These are phyloP conservation scores for Saccharomycopsis javanensis DNA, from an alignment of 805 yeast genomes.

Conservation along the genomic window DNA sequence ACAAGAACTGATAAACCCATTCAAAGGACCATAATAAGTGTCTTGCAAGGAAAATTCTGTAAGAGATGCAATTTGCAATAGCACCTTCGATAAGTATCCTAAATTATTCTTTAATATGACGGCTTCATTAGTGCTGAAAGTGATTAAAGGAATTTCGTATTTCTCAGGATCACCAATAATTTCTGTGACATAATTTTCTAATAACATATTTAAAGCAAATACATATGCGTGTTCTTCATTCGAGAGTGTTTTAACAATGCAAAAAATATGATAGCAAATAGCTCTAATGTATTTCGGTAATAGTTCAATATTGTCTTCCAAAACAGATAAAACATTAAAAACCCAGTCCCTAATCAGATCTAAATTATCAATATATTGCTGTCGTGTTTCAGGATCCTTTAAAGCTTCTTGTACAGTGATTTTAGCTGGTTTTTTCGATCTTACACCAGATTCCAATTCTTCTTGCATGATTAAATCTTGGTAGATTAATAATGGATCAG, in stretches of 20 bases:
- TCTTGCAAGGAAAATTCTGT: constrained; percentile 51
- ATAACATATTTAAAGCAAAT: constrained; percentile 56
- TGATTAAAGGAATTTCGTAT: constrained; percentile 38
- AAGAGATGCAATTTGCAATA: constrained; percentile 60
- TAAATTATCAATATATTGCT: constrained; percentile 60
- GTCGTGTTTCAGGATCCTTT: constrained; percentile 65
- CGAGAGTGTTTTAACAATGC: constrained; percentile 34
- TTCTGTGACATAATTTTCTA: constrained; percentile 41
- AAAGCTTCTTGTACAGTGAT: constrained; percentile 61
- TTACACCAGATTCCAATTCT: constrained; percentile 15
- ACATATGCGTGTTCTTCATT: constrained; percentile 55
- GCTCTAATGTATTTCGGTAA: constrained; percentile 51
- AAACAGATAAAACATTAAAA: constrained; percentile 45
- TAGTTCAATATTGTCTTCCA: constrained; percentile 35
- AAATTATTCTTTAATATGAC: constrained; percentile 36
- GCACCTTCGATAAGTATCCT: constrained; percentile 43
- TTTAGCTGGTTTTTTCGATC: constrained; percentile 3
- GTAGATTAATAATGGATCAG: constrained; percentile 66
- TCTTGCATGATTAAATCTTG: constrained; percentile 4
- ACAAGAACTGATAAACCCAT: constrained; percentile 56
- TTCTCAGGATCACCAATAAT: constrained; percentile 45
- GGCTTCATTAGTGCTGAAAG: constrained; percentile 23
- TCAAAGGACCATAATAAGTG: constrained; percentile 68
- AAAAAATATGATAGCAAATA: constrained; percentile 39
- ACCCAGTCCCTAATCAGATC: constrained; percentile 65